Evolutionary conservation across 257 asterid genomes (phyloP), one percentile per base, ranked within the genome.

Genomic region (Ilex aquifolium): DNA sequence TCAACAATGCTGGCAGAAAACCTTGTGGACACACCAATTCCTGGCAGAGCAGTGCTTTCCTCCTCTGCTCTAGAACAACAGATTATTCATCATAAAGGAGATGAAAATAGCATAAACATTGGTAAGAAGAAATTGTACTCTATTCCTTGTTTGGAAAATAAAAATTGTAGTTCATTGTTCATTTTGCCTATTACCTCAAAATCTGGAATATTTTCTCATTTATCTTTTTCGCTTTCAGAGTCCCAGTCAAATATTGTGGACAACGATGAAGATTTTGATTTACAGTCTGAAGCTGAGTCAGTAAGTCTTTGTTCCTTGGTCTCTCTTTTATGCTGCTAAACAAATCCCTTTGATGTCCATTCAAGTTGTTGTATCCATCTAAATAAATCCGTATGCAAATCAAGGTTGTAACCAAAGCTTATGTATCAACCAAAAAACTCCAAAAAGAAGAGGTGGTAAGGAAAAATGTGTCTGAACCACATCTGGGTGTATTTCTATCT

Each of bases 1-100:
- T 90, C 97, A 17, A 85, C 99, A 39, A 93, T 93, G 99, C 83
- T 93, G 67, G 99, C 99, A 42, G 97, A 93, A 77, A 93, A 93
- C 82, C 96, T 93, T 65, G 90, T 87, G 63, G 76, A 74, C 65
- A 66, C 96, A 62, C 80, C 84, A 27, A 74, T 77, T 76, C 82
- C 59, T 62, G 56, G 74, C 79, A 76, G 78, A 78, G 46, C 77
- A 56, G 59, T 79, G 52, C 74, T 72, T 64, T 64, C 64, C 61
- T 63, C 69, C 59, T 68, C 65, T 59, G 76, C 76, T 60, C 83
- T 69, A 69, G 84, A 74, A 51, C 70, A 75, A 62, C 74, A 74
- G 60, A 74, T 71, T 60, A 77, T 66, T 72, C 73, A 69, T 29
- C 44, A 57, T 69, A 74, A 72, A 53, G 76, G 54, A 63, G 82